Conservation (phyloP, 2,329 filamentous ascomycete genomes). For the Fusarium ramigenum region DNA sequence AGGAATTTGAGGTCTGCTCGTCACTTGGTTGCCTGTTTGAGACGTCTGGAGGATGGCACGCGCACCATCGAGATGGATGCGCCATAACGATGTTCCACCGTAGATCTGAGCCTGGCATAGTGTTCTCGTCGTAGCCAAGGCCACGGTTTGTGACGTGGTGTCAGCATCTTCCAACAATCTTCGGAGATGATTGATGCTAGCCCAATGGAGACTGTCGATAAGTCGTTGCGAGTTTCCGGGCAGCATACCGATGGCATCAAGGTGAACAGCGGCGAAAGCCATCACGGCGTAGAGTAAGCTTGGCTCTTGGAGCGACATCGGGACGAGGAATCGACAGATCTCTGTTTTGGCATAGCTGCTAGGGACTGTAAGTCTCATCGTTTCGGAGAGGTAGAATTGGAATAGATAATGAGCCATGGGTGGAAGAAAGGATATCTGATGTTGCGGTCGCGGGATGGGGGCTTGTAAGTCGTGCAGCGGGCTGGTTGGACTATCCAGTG, state of each 20-base stretch:
- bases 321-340: conserved; percentile 28
- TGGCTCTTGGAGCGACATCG: conserved; percentile 21
- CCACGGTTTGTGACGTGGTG: conserved; percentile 2
- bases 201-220: conserved; percentile 11
- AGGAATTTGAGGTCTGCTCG: neutral
- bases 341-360: conserved; percentile 18
- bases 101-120: conserved; percentile 31
- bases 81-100: conserved; percentile 17
- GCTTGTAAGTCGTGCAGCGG: neutral
- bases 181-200: conserved; percentile 12
- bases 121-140: conserved; percentile 20
- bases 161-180: neutral
- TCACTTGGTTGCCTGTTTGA: neutral
- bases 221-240: neutral
- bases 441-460: neutral
- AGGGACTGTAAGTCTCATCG: conserved; percentile 28
- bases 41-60: conserved; percentile 11
- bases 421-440: neutral
- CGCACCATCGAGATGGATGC: conserved; percentile 21
- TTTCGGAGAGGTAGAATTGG: conserved; percentile 29
- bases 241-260: neutral
- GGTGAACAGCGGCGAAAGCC: conserved; percentile 25
- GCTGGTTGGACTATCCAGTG: neutral
- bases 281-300: conserved; percentile 27
- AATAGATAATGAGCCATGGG: conserved; percentile 23